These are phyloP conservation scores for Collybia sordida DNA, from an alignment of 768 basidiomycete genomes.

Conservation along the genomic window DNA sequence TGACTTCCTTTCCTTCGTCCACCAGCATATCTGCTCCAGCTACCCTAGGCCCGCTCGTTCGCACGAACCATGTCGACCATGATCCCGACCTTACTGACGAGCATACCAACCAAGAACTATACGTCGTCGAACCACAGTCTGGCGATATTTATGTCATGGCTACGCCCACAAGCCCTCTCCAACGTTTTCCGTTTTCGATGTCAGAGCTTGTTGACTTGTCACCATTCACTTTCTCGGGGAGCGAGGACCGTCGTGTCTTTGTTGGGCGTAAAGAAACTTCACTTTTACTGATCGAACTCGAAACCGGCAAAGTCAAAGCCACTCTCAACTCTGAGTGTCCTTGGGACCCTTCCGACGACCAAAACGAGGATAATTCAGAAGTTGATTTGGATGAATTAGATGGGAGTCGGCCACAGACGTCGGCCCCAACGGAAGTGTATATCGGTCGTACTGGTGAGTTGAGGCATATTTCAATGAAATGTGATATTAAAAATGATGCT, in stretches of 20 bases:
- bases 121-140: constrained; percentile 93
- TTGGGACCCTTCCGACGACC: constrained; percentile 61
- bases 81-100: constrained; percentile 60
- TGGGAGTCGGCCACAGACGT: constrained; percentile 37
- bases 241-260: constrained; percentile 71
- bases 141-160: constrained; percentile 90
- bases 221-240: constrained; percentile 69
- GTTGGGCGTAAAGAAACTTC: constrained; percentile 92
- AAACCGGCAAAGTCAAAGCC: constrained; percentile 79
- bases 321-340: constrained; percentile 76
- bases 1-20: constrained; percentile 58
- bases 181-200: constrained; percentile 91
- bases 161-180: constrained; percentile 65
- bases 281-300: constrained; percentile 67
- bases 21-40: constrained; percentile 41
- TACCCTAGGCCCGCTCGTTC: constrained; percentile 71
- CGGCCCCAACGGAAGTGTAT: constrained; percentile 44
- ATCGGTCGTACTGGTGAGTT: constrained; percentile 51
- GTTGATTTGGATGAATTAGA: constrained; percentile 44
- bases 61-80: constrained; percentile 60
- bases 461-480: background rate
- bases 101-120: constrained; percentile 62
- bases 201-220: constrained; percentile 91
- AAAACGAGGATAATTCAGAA: constrained; percentile 33
- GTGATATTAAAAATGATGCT: constrained; percentile 7